phyloP scores from a whole-genome alignment of 345 rosid genomes.

The Eutrema yunnanense region DNA sequence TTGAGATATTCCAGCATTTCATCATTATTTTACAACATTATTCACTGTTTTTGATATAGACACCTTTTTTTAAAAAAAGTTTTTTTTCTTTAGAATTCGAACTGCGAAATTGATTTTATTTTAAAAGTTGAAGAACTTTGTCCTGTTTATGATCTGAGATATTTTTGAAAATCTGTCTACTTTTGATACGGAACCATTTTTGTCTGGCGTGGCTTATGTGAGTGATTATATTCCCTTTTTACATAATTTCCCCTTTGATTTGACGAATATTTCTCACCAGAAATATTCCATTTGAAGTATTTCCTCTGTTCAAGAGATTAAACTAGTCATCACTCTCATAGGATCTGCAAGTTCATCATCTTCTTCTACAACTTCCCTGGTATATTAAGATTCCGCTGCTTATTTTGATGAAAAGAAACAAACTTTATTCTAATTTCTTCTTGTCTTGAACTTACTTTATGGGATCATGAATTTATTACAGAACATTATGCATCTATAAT shows the following conservation, averaged over 20 bases:
- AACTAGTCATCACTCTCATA: background rate
- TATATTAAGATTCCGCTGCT: background rate
- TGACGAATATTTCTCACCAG: background rate
- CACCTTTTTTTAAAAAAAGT: background rate
- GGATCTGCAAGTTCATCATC: background rate
- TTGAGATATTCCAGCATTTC: constrained; percentile 21
- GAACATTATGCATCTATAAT: background rate
- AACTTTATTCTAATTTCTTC: background rate
- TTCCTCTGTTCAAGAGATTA: constrained; percentile 1
- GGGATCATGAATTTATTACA: background rate
- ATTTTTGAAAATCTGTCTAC: background rate
- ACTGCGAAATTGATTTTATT: background rate
- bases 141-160: constrained; percentile 14
- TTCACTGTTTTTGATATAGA: background rate
- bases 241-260: background rate
- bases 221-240: constrained; percentile 9
- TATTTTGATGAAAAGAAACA: background rate
- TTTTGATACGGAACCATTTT: constrained; percentile 6
- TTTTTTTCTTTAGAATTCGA: background rate
- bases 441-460: background rate
- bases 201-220: constrained; percentile 15
- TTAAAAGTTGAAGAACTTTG: constrained; percentile 2
- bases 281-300: background rate
- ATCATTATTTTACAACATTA: constrained; percentile 15
- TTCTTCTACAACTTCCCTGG: constrained; percentile 1